Evolutionary conservation across 1,284 basidiomycete species (phyloP), one percentile per base, ranked within the genome.

Genomic region (Somion occarium): DNA sequence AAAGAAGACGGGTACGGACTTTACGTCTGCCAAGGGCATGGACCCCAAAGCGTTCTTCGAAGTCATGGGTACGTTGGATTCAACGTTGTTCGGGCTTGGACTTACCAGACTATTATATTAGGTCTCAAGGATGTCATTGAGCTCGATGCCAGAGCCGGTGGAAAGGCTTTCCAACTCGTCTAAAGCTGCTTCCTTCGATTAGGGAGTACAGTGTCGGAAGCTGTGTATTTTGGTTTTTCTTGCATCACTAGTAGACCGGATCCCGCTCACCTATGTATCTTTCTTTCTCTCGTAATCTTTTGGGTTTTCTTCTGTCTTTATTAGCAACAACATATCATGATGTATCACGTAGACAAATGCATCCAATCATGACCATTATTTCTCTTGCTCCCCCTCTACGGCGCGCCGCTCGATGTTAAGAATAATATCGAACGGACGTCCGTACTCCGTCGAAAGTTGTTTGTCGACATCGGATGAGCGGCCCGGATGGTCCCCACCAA

Each of bases 1-100:
- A 37, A 87, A 80, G 72, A 85, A 85, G 72, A 88, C 85, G 1
- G 85, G 85, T 24, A 88, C 85, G 7, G 85, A 88, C 64, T 84
- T 81, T 61, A 59, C 68, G 18, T 79, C 80, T 22, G 82, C 85
- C 0, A 74, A 80, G 65, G 85, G 86, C 15, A 88, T 88, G 85
- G 85, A 85, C 58, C 85, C 85, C 20, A 84, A 82, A 61, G 73
- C 76, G 50, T 88, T 88, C 74, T 88, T 88, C 65, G 78, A 84
- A 61, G 81, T 86, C 49, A 85, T 88, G 82, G 85, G 74, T 73
- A 57, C 13, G 71, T 58, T 13, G 34, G 42, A 24, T n/a, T n/a
- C n/a, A n/a, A n/a, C n/a, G n/a, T n/a, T n/a, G n/a, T n/a, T n/a
- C n/a, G n/a, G n/a, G n/a, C n/a, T n/a, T n/a, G n/a, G 9, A 22